Conservation (phyloP, 768 basidiomycete genomes). For the Gloeophyllum trabeum region DNA sequence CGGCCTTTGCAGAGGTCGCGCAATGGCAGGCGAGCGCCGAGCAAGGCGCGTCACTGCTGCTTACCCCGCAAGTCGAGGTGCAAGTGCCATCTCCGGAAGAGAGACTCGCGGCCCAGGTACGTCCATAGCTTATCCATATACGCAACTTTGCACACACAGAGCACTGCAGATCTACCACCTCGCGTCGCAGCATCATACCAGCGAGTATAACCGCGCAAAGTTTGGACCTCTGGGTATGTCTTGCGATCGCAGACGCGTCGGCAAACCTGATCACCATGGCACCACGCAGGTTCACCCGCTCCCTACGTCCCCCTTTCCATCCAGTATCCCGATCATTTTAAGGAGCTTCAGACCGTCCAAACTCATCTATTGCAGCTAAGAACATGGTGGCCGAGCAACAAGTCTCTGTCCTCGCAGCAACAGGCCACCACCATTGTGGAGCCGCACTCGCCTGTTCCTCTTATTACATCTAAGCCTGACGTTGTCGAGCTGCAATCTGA, state of each 20-base stretch:
- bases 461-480: neutral
- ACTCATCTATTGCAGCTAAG: slow-evolving; percentile 20
- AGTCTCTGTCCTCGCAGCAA: neutral
- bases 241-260: neutral
- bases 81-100: no score
- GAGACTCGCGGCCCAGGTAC: slow-evolving; percentile 15
- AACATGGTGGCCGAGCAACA: slow-evolving; percentile 35
- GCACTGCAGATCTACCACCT: slow-evolving; percentile 34
- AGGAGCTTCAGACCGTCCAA: slow-evolving; percentile 43
- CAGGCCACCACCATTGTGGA: neutral
- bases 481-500: slow-evolving; percentile 29
- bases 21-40: no score
- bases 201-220: slow-evolving; percentile 62
- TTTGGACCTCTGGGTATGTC: slow-evolving; percentile 41
- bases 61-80: no score
- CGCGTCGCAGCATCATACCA: slow-evolving; percentile 66
- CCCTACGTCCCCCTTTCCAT: slow-evolving; percentile 54
- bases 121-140: neutral
- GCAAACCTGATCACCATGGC: neutral
- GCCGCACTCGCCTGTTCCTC: neutral
- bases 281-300: slow-evolving; percentile 46
- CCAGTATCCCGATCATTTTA: slow-evolving; percentile 46
- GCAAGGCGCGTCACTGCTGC: no score
- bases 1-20: no score
- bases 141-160: slow-evolving; percentile 1